phyloP scores from a whole-genome alignment of 2,329 filamentous ascomycete genomes.

The Byssothecium circinans region DNA sequence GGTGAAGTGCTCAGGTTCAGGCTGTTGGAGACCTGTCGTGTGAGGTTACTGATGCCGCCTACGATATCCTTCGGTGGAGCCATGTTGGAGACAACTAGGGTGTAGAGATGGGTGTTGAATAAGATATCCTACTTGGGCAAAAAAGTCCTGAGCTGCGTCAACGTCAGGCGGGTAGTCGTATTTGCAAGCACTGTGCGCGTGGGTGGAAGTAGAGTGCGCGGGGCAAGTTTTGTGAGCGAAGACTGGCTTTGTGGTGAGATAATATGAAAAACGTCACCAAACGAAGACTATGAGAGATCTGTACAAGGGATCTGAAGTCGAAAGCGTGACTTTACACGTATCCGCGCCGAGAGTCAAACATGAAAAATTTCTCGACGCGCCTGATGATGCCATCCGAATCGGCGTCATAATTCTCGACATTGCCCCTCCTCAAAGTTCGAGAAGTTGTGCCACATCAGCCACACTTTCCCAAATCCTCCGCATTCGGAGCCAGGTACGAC shows the following conservation, averaged over 20 bases:
- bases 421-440: too few relatives aligned
- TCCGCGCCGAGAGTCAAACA: constrained; percentile 1
- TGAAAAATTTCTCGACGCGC: constrained; percentile 4
- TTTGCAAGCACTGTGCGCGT: neutral
- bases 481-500: neutral
- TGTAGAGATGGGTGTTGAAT: constrained; percentile 18
- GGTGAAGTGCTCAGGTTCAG: constrained; percentile 76
- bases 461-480: neutral
- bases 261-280: too few relatives aligned
- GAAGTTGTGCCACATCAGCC: neutral
- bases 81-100: constrained; percentile 31
- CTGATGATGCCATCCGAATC: constrained; percentile 1
- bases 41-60: constrained; percentile 34
- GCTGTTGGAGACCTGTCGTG: constrained; percentile 58
- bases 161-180: too few relatives aligned
- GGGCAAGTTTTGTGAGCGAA: neutral
- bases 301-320: neutral
- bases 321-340: neutral
- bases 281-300: neutral
- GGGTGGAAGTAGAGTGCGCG: neutral
- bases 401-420: constrained; percentile 1
- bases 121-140: constrained; percentile 16
- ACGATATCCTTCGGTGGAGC: constrained; percentile 42
- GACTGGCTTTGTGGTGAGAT: neutral
- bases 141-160: neutral